These are phyloP conservation scores for Entomortierella lignicola DNA, from an alignment of 192 early-diverging fungal species.

Conservation along the genomic window DNA sequence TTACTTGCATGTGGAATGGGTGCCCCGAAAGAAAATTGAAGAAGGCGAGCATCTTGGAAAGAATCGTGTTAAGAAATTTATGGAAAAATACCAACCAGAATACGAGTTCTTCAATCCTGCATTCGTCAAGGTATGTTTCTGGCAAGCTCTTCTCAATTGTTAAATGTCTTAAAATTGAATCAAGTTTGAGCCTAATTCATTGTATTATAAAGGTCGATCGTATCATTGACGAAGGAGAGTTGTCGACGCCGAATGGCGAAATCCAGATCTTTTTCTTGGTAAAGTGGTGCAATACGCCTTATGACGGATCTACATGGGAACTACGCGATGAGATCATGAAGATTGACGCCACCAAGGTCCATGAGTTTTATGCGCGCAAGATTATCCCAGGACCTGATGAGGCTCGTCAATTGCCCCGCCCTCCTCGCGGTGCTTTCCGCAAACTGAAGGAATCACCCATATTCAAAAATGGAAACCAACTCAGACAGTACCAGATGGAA, in stretches of 20 bases:
- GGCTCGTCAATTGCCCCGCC: constrained; percentile 52
- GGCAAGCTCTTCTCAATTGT: not conserved
- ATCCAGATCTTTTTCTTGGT: constrained; percentile 74
- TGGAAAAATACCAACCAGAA: constrained; percentile 70
- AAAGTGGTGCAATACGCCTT: constrained; percentile 79
- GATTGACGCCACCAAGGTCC: constrained; percentile 71
- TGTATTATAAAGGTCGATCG: constrained; percentile 71
- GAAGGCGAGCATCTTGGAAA: constrained; percentile 69
- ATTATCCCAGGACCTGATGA: constrained; percentile 67
- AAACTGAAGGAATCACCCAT: constrained; percentile 73
- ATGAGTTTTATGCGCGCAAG: constrained; percentile 72
- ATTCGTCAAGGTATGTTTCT: constrained; percentile 64
- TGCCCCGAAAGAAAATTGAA: constrained; percentile 60
- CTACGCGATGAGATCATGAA: constrained; percentile 59
- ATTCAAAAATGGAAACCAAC: constrained; percentile 77
- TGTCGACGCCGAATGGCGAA: constrained; percentile 63
- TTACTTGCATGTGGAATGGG: constrained; percentile 81
- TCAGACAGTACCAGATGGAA: constrained; percentile 84
- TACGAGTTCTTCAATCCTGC: constrained; percentile 73
- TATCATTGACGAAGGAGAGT: constrained; percentile 86
- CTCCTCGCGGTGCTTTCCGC: constrained; percentile 61
- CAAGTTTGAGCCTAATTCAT: not conserved
- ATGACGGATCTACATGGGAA: constrained; percentile 85
- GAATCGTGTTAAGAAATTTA: constrained; percentile 78
- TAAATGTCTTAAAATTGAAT: not conserved